Evolutionary conservation across 2,329 filamentous ascomycete species (phyloP).

Genomic region (Beauveria sp.): DNA sequence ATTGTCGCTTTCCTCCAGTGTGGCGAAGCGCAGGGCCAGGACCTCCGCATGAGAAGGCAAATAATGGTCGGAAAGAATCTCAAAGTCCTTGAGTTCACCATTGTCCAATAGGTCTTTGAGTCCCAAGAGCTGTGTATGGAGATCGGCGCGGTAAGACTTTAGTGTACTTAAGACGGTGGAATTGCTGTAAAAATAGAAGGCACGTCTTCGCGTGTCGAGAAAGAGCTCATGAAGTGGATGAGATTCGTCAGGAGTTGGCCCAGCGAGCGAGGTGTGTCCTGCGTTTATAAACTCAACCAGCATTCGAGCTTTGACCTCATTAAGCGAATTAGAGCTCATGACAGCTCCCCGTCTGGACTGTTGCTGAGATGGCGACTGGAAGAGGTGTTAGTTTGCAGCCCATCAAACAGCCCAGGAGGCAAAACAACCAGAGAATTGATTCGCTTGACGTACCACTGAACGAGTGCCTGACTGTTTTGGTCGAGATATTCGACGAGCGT

Average conservation of each 20-base stretch:
- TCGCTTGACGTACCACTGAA: too few relatives aligned
- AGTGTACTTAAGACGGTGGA: too few relatives aligned
- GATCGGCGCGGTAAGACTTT: rapidly evolving
- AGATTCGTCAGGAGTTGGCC: neutral
- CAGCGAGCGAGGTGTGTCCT: neutral
- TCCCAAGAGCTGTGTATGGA: rapidly evolving
- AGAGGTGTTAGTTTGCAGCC: too few relatives aligned
- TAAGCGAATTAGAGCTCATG: rapidly evolving
- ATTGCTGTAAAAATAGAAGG: too few relatives aligned
- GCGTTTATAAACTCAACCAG: neutral
- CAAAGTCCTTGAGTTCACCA: rapidly evolving
- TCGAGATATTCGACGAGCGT: too few relatives aligned
- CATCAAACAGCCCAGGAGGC: too few relatives aligned
- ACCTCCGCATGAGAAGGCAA: neutral
- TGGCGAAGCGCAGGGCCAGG: neutral
- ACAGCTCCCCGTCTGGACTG: too few relatives aligned
- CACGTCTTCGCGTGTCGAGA: neutral
- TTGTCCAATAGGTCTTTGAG: too few relatives aligned
- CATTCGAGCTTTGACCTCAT: neutral
- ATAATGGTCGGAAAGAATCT: rapidly evolving
- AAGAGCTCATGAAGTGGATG: neutral
- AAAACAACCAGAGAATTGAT: too few relatives aligned
- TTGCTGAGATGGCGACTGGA: too few relatives aligned
- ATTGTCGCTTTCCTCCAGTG: neutral
- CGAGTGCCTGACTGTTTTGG: too few relatives aligned